phyloP scores from a whole-genome alignment of 78 protist genomes.

The Dictyostelium purpureum region DNA sequence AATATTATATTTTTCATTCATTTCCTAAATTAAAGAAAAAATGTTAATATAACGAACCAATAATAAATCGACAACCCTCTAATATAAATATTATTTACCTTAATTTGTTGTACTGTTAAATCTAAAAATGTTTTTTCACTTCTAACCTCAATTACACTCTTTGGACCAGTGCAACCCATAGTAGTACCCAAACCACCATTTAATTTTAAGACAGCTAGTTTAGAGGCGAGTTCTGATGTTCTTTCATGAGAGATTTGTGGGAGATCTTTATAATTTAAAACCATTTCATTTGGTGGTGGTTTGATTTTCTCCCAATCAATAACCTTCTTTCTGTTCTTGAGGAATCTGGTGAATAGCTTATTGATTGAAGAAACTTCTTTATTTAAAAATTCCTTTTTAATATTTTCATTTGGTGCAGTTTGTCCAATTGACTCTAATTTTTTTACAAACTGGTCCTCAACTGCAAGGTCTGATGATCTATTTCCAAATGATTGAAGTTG shows the following conservation, averaged over 20 bases:
- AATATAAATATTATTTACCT: constrained; percentile 6
- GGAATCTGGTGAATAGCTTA: constrained; percentile 68
- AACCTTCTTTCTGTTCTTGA: constrained; percentile 74
- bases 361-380: constrained; percentile 60
- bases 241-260: constrained; percentile 31
- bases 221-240: constrained; percentile 57
- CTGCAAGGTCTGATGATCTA: constrained; percentile 59
- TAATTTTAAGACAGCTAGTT: constrained; percentile 94
- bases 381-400: constrained; percentile 45
- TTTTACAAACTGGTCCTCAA: constrained; percentile 36
- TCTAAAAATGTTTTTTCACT: constrained; percentile 94
- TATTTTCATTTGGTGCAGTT: constrained; percentile 64
- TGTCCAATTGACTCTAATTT: constrained; percentile 13
- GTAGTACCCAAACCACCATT: constrained; percentile 99
- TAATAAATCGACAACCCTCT: too few relatives aligned
- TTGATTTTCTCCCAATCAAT: constrained; percentile 82
- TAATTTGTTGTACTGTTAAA: constrained; percentile 93
- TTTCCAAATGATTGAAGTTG: constrained; percentile 72
- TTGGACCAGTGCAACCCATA: constrained; percentile 99
- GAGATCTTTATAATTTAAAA: constrained; percentile 52
- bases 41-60: too few relatives aligned
- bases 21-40: constrained; percentile 2
- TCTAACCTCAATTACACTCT: constrained; percentile 91
- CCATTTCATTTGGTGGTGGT: constrained; percentile 73
- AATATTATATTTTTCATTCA: constrained; percentile 80